A percentile compares a stretch with the other conserved stretches of the same genome.
These are phyloP conservation scores for Combretum micranthum DNA, from an alignment of 345 rosid species.

Conservation along the genomic window DNA sequence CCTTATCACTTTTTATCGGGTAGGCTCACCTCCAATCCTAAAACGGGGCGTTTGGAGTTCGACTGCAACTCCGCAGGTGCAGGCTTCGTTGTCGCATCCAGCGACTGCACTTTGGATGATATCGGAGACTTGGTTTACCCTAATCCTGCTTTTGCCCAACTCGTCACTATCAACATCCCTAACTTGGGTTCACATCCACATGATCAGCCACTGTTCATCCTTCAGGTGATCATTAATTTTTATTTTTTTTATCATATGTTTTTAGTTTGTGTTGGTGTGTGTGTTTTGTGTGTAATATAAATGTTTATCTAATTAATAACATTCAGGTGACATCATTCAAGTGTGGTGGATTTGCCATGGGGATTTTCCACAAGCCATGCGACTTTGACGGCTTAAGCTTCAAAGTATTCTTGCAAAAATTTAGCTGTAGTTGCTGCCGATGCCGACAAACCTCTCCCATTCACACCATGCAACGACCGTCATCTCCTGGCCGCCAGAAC, in stretches of 20 bases:
- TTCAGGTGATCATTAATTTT: slow-evolving; percentile 47
- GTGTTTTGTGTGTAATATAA: no score
- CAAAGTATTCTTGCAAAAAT: slow-evolving; percentile 65
- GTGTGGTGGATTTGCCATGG: slow-evolving; percentile 81
- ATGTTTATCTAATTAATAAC: no score
- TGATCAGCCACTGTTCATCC: slow-evolving; percentile 47
- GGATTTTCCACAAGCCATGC: slow-evolving; percentile 55
- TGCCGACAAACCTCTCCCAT: slow-evolving; percentile 37
- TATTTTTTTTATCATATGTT: no score
- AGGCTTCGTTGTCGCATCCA: slow-evolving; percentile 48
- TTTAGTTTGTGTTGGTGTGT: no score
- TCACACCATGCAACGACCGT: slow-evolving; percentile 66
- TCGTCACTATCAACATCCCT: slow-evolving; percentile 30
- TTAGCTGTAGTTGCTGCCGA: slow-evolving; percentile 56
- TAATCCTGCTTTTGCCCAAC: slow-evolving; percentile 56
- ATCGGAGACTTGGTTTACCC: slow-evolving; percentile 77
- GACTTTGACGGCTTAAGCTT: slow-evolving; percentile 73
- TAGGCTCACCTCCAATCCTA: slow-evolving; percentile 36
- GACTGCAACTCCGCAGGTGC: slow-evolving; percentile 63
- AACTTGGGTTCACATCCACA: slow-evolving; percentile 26
- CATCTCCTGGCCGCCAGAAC: slow-evolving; percentile 64
- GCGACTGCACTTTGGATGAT: slow-evolving; percentile 43
- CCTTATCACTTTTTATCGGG: slow-evolving; percentile 67
- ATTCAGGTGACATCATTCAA: slow-evolving; percentile 77
- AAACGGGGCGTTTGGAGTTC: slow-evolving; percentile 44